Evolutionary conservation across 306 rosid genomes (phyloP), one percentile per base, ranked within the genome.

Genomic region (Albizia julibrissin): DNA sequence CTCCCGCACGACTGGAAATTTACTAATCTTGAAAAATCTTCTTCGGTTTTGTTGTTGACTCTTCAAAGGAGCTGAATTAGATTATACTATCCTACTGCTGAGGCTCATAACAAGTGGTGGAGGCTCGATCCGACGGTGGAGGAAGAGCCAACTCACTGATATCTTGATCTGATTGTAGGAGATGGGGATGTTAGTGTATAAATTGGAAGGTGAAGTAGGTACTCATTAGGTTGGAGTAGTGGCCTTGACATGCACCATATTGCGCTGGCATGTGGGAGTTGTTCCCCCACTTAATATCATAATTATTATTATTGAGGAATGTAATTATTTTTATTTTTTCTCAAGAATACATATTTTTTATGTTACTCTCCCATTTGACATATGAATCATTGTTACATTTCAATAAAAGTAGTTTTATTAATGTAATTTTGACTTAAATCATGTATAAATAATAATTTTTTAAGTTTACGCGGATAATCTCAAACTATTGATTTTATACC

Each of bases 41-140:
- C 27, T 58, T 54, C 2, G 8, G 13, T 62, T 74, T 61, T 10
- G 87, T 52, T 10, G 87, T 86, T 88, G 96, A 86, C 92, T 71
- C 81, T 65, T 61, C 80, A 85, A 80, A 26, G 4, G 19, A 40
- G 61, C 10, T 46, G 8, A 58, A 9, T 22, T 26, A 7, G 75
- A 47, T 43, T 16, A 52, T 3, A 8, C 75, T 82, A 44, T 29
- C 26, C 40, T 83, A 66, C 68, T 14, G 31, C 65, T 37, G 9
- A 81, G 61, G 33, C 68, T 42, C 18, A 79, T 61, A 40, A 65
- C 21, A 37, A 2, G 27, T 26, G 75, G 31, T 84, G 83, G 52
- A 72, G 34, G 34, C 47, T 34, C 19, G 11, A 67, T 66, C 59
- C 0, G 34, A 65, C 83, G 84, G 84, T 66, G 26, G 12, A 66